Base-by-base conservation (phyloP, 768 basidiomycete genomes). In the Rhizopogon salebrosus region DNA sequence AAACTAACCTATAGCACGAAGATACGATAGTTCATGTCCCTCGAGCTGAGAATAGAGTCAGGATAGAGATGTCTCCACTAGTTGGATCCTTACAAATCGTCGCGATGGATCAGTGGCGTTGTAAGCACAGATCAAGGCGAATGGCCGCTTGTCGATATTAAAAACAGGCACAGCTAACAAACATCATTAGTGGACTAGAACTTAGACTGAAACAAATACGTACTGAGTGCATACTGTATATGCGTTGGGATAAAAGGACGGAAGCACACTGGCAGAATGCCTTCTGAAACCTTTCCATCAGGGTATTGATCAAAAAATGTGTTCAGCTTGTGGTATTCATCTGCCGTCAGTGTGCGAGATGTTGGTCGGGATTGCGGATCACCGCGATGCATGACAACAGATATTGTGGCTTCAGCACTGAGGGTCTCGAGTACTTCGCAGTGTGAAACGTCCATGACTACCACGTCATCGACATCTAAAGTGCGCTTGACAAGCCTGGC, bases 361-460 rank as follows among this genome's bases (percentile, higher is more conserved):
- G 71, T 79, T 55, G 80, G 77, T 36, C 74, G 77, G 37, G 70
- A 66, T 20, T 76, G 77, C 0, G 80, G 74, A 50, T 85, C 80
- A 1, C 87, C 86, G 50, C 82, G 78, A 66, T 91, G 85, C 67
- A 89, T 77, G 31, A 80, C 81, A 48, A 91, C 80, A 6, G 83
- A 81, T 22, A 89, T 79, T 14, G 75, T 75, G 27, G 83, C 80
- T 63, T 87, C 87, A 11, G 72, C 68, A 26, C 65, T 64, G 37
- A 83, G 76, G 0, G 86, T 79, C 67, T 95, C 92, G 36, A 89
- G 72, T 27, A 93, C 84, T 63, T 98, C 91, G 62, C 89, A 91
- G 56, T 92, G 89, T 18, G 90, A 89, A 37, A 97, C 85, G 66
- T 98, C 94, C 77, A 97, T 84, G 46, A 98, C 88, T 53, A 94